Base-by-base conservation (phyloP, 805 yeast genomes). In the Ogataea ramenticola region DNA sequence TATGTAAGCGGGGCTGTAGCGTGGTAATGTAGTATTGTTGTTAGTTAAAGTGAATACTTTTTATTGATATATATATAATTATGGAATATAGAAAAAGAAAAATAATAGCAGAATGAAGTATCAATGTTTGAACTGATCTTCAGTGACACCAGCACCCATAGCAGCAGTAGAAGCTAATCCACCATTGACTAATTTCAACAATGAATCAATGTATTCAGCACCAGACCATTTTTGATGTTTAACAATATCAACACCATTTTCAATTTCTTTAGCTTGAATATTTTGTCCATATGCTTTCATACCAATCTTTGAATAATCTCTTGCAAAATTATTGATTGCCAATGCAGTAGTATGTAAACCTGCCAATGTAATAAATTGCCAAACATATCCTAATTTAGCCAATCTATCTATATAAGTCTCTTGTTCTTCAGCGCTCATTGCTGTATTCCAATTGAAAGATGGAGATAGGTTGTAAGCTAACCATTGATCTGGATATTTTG, bases 201-300 rank as follows among this genome's bases (percentile, higher is more conserved):
- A 72, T 47, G 87, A 82, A 67, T 91, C 98, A 60, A 91, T 84
- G 72, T 88, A 90, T 68, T 87, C 96, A 27, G 98, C 98, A 62
- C 98, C 98, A 36, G 96, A 88, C 98, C 98, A 91, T 67, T 90
- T 88, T 69, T 91, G 98, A 68, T 91, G 98, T 75, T 89, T 91
- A 51, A 91, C 95, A 47, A 91, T 96, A 67, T 91, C 98, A 52
- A 90, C 96, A 52, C 87, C 90, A 47, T 72, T 73, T 57, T 82
- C 87, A 64, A 90, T 86, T 73, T 91, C 98, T 48, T 80, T 84
- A 49, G 81, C 78, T 71, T 91, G 98, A 48, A 91, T 82, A 51
- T 72, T 72, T 62, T 81, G 83, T 45, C 96, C 98, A 64, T 91
- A 91, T 8, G 97, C 97, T 68, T 82, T 84, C 98, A 91, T 91